phyloP scores from a whole-genome alignment of 306 rosid species.

The Vigna mungo region DNA sequence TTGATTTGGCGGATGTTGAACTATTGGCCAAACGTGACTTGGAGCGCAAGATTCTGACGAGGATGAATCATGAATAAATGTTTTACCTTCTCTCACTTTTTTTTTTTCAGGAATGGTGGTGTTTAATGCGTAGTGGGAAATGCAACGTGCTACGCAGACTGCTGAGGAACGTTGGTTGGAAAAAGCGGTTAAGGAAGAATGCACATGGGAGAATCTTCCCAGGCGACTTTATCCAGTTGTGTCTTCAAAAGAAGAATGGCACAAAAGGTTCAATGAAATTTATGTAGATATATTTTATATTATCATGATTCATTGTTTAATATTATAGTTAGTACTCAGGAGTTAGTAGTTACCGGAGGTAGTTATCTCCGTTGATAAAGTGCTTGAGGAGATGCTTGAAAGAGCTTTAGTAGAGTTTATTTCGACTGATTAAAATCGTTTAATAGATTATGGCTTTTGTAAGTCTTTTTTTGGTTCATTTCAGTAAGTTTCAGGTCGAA shows the following conservation, averaged over 20 bases:
- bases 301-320: background rate
- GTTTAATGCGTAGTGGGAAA: constrained; percentile 51
- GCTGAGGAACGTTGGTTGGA: constrained; percentile 73
- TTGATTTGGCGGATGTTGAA: background rate
- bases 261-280: constrained; percentile 58
- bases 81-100: background rate
- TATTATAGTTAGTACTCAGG: background rate
- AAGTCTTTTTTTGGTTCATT: background rate
- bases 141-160: constrained; percentile 71
- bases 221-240: constrained; percentile 76
- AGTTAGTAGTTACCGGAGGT: background rate
- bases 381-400: background rate
- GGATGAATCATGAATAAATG: background rate
- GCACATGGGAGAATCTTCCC: constrained; percentile 84
- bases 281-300: background rate
- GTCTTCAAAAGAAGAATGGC: constrained; percentile 91
- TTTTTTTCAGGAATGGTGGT: constrained; percentile 38
- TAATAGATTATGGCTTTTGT: background rate
- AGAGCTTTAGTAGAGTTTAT: background rate
- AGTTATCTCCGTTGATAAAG: background rate
- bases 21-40: background rate
- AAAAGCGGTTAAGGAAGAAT: constrained; percentile 84
- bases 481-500: background rate
- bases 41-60: constrained; percentile 11
- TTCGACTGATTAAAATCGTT: background rate